A percentile compares a stretch with the other conserved stretches of the same genome.
These are phyloP conservation scores for Chlorella sp. DNA, from an alignment of 139 green algal species.

Conservation along the genomic window DNA sequence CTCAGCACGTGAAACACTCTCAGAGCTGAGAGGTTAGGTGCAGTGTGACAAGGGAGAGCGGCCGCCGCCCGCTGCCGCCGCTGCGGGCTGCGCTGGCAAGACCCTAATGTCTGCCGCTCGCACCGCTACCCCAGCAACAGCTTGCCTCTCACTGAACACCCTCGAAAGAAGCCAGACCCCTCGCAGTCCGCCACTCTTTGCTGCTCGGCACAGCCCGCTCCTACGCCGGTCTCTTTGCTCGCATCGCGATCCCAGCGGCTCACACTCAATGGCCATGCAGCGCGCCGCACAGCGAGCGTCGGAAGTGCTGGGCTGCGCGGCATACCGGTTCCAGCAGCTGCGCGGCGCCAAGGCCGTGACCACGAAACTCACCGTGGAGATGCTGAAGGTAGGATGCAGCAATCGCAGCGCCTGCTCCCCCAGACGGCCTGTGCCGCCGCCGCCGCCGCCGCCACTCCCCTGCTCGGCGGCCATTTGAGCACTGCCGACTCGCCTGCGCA, in stretches of 20 bases:
- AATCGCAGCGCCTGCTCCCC: rapidly evolving
- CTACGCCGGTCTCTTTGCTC: background rate
- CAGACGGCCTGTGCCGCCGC: background rate
- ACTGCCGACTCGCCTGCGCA: background rate
- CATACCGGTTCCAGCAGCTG: constrained; percentile 18
- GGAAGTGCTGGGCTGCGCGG: background rate
- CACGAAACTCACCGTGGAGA: constrained; percentile 29
- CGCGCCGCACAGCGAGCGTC: too few relatives aligned
- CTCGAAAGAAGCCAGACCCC: too few relatives aligned
- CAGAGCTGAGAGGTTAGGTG: too few relatives aligned
- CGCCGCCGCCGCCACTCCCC: background rate
- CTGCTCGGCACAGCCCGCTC: too few relatives aligned
- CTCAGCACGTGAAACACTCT: too few relatives aligned
- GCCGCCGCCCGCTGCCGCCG: too few relatives aligned
- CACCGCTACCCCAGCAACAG: too few relatives aligned
- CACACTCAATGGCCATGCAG: background rate
- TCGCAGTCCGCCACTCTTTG: too few relatives aligned
- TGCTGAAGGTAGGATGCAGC: constrained; percentile 20
- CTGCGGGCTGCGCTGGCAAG: too few relatives aligned
- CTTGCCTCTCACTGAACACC: too few relatives aligned
- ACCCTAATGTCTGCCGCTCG: too few relatives aligned
- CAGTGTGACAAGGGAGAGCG: too few relatives aligned
- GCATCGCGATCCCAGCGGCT: background rate
- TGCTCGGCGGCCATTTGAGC: background rate
- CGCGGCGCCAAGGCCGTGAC: constrained; percentile 24